These are phyloP conservation scores for Suillus occidentalis DNA, from an alignment of 768 basidiomycete genomes.

Conservation along the genomic window DNA sequence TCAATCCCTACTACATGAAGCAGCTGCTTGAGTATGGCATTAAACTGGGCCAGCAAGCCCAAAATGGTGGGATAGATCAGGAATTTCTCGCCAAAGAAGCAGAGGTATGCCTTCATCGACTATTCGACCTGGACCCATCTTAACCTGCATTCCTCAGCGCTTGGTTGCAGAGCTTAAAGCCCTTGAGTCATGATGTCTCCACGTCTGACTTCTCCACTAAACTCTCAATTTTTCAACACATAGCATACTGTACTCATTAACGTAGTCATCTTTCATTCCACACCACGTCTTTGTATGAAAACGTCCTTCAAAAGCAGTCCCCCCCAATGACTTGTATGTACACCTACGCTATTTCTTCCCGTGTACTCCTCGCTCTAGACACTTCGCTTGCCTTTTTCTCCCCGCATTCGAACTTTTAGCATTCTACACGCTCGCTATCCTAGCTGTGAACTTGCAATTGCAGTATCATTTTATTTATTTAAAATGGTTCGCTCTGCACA, in stretches of 20 bases:
- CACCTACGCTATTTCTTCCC: slow-evolving; percentile 21
- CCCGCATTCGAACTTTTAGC: slow-evolving; percentile 23
- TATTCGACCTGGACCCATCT: slow-evolving; percentile 2
- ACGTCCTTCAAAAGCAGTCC: slow-evolving; percentile 24
- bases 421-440: slow-evolving; percentile 26
- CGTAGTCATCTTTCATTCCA: slow-evolving; percentile 21
- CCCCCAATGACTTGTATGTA: slow-evolving; percentile 29
- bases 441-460: slow-evolving; percentile 18
- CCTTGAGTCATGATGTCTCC: slow-evolving; percentile 37
- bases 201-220: slow-evolving; percentile 3
- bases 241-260: slow-evolving; percentile 29
- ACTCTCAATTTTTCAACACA: slow-evolving; percentile 13
- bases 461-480: slow-evolving; percentile 2
- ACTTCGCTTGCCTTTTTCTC: background rate
- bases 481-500: slow-evolving; percentile 1
- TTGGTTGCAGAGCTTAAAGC: slow-evolving; percentile 64
- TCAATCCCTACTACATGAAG: slow-evolving; percentile 78
- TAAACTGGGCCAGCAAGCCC: slow-evolving; percentile 47
- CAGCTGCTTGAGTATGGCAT: slow-evolving; percentile 75
- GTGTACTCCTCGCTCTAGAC: slow-evolving; percentile 6
- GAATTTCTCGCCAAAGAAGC: slow-evolving; percentile 55
- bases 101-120: slow-evolving; percentile 42
- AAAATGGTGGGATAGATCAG: slow-evolving; percentile 41
- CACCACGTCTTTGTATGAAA: slow-evolving; percentile 29
- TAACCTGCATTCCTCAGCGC: slow-evolving; percentile 39